phyloP scores from a whole-genome alignment of 2,329 filamentous ascomycete genomes.

The Monilinia polystroma region DNA sequence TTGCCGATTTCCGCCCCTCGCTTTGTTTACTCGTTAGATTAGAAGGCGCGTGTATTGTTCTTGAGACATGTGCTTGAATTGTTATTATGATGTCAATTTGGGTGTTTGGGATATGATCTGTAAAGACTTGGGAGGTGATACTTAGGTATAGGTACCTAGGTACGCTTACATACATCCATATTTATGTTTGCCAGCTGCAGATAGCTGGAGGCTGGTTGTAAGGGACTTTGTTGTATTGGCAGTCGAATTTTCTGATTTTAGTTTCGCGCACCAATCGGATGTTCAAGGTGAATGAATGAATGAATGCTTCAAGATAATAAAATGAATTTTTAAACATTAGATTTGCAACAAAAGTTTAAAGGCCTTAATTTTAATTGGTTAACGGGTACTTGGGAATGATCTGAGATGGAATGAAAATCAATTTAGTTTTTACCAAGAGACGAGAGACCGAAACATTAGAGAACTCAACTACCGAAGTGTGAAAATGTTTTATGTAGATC shows the following conservation, averaged over 20 bases:
- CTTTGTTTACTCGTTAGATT: too few species aligned
- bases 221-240: too few species aligned
- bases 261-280: background rate
- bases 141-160: too few species aligned
- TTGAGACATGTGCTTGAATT: too few species aligned
- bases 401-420: background rate
- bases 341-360: background rate
- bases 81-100: too few species aligned
- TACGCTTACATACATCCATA: too few species aligned
- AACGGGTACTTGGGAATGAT: background rate
- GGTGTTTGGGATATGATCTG: too few species aligned
- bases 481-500: background rate
- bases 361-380: background rate
- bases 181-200: too few species aligned
- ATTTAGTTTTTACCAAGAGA: background rate
- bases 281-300: background rate
- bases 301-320: background rate
- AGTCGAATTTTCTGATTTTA: background rate
- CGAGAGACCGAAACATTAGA: background rate
- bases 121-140: too few species aligned
- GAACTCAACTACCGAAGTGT: background rate
- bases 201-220: too few species aligned
- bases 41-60: too few species aligned
- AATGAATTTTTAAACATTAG: background rate
- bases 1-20: too few species aligned